Evolutionary conservation across 768 basidiomycete genomes (phyloP).

Genomic region (Antrodiella citrinella): DNA sequence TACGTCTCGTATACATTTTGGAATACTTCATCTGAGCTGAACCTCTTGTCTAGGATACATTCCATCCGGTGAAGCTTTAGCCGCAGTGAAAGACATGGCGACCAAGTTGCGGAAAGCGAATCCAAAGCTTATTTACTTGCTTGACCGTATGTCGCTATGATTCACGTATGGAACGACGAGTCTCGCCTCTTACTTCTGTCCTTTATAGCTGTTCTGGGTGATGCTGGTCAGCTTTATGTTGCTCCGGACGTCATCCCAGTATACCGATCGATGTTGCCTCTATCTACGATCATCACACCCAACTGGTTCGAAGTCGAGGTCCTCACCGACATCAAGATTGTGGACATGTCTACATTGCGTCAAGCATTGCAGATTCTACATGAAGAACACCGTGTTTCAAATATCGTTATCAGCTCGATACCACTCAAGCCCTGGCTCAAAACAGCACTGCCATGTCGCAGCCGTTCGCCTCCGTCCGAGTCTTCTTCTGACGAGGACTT

Average conservation of each 20-base stretch:
- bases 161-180: background rate
- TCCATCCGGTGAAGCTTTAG: conserved; percentile 72
- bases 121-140: conserved; percentile 68
- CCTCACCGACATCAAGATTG: conserved; percentile 65
- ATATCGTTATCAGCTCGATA: conserved; percentile 91
- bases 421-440: conserved; percentile 59
- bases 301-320: conserved; percentile 97
- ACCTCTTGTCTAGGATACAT: conserved; percentile 76
- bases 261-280: conserved; percentile 70
- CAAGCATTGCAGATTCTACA: conserved; percentile 70
- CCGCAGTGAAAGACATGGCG: conserved; percentile 56
- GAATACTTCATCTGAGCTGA: too few relatives aligned
- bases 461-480: conserved; percentile 23
- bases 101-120: conserved; percentile 48
- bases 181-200: background rate
- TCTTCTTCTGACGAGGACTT: conserved; percentile 30
- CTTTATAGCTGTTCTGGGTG: conserved; percentile 82
- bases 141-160: conserved; percentile 67
- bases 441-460: conserved; percentile 37
- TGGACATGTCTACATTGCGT: conserved; percentile 57
- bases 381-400: conserved; percentile 61
- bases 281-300: conserved; percentile 91
- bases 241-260: conserved; percentile 79
- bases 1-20: conserved; percentile 20
- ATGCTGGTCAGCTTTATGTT: conserved; percentile 84